Evolutionary conservation across 345 rosid species (phyloP).

Genomic region (Ceriops decandra): DNA sequence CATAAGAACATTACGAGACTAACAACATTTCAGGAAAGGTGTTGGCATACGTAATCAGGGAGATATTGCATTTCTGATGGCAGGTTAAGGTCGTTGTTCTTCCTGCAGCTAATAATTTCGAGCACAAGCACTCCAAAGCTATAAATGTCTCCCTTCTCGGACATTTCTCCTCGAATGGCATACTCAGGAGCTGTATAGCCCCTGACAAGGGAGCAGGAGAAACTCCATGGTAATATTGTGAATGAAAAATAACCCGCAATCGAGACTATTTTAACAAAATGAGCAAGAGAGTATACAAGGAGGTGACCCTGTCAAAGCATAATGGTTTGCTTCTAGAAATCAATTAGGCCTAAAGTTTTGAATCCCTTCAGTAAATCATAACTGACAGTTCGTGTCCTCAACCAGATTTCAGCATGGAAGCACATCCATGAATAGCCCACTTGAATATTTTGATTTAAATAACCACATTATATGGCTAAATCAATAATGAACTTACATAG

Average conservation of each 20-base stretch:
- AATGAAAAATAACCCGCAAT: not conserved
- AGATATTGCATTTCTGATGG: constrained; percentile 67
- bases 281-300: not conserved
- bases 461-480: not conserved
- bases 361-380: too few relatives aligned
- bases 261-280: not conserved
- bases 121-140: constrained; percentile 65
- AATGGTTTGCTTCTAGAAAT: not conserved
- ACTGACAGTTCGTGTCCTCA: too few relatives aligned
- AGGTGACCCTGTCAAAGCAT: not conserved
- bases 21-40: not conserved
- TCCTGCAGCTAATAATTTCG: constrained; percentile 61
- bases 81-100: constrained; percentile 51
- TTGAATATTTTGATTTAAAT: too few relatives aligned
- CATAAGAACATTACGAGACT: not conserved
- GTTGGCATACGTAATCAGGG: constrained; percentile 54
- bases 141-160: constrained; percentile 69
- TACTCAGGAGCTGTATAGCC: constrained; percentile 77
- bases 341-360: not conserved
- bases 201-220: constrained; percentile 17
- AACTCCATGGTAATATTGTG: not conserved
- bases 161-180: constrained; percentile 60
- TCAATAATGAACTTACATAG: constrained; percentile 41
- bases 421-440: too few relatives aligned
- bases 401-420: too few relatives aligned